Conservation (phyloP, 1,139 yeast species). For the Geotrichum reessii region DNA sequence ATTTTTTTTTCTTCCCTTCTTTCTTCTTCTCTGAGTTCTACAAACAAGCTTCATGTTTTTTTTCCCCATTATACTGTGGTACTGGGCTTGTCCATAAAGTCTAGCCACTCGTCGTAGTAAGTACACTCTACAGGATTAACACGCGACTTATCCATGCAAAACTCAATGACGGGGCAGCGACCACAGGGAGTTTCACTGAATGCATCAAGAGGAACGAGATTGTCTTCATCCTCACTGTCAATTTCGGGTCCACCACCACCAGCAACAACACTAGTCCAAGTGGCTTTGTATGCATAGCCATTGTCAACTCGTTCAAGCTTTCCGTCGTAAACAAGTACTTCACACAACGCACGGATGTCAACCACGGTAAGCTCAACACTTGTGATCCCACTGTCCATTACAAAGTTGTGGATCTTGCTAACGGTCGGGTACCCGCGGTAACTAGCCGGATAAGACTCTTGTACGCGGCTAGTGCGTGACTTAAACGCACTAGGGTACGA, state of each 20-base stretch:
- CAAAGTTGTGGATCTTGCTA: conserved; percentile 68
- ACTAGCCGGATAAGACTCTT: conserved; percentile 62
- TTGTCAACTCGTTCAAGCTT: conserved; percentile 59
- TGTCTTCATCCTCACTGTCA: conserved; percentile 17
- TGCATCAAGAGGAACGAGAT: conserved; percentile 25
- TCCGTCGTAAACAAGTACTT: conserved; percentile 81
- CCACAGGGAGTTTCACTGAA: conserved; percentile 37
- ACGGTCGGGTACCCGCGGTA: conserved; percentile 63
- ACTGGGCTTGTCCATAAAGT: background rate
- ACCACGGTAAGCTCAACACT: conserved; percentile 68
- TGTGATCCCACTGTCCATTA: conserved; percentile 64
- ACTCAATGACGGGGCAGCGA: conserved; percentile 31
- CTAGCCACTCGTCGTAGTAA: conserved; percentile 37
- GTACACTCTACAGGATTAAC: conserved; percentile 35
- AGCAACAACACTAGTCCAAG: conserved; percentile 59
- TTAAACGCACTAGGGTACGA: conserved; percentile 40
- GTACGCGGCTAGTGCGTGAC: conserved; percentile 40
- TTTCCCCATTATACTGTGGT: background rate
- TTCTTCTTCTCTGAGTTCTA: background rate
- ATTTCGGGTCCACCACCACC: conserved; percentile 50
- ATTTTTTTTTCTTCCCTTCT: background rate
- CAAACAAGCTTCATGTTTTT: no score
- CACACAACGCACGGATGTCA: conserved; percentile 77
- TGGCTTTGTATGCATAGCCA: conserved; percentile 41
- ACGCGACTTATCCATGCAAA: conserved; percentile 33